Percentiles rank a stretch among this genome's conserved stretches.
These are phyloP conservation scores for Penicillium mononematosum DNA, from an alignment of 495 filamentous ascomycete species.

Conservation along the genomic window DNA sequence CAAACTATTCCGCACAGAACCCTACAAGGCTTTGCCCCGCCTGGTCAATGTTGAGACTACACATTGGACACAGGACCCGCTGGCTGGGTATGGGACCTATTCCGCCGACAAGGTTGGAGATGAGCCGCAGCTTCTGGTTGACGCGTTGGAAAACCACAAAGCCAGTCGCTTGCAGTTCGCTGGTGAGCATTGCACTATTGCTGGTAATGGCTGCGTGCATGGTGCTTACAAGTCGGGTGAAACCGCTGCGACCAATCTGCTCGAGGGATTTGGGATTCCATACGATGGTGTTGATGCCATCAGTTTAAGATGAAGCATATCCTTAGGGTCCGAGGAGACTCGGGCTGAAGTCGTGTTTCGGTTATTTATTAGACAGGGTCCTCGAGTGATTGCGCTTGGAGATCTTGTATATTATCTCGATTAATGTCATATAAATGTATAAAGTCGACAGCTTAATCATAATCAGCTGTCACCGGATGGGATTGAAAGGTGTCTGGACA, in stretches of 20 bases:
- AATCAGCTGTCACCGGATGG: background rate
- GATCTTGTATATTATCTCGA: background rate
- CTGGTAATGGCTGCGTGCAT: conserved; percentile 28
- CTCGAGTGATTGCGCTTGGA: background rate
- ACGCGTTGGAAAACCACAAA: conserved; percentile 21
- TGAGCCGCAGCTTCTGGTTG: conserved; percentile 20
- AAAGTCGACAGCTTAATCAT: background rate
- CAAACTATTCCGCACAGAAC: conserved; percentile 26
- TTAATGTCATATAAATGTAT: background rate
- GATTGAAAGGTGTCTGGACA: background rate
- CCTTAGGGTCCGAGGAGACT: background rate
- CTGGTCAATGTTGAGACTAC: conserved; percentile 27
- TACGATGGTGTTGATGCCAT: conserved; percentile 9
- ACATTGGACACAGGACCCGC: conserved; percentile 29
- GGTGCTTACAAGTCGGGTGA: conserved; percentile 27
- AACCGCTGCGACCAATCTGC: conserved; percentile 23
- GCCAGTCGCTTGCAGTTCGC: conserved; percentile 26
- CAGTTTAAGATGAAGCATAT: background rate
- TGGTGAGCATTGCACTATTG: conserved; percentile 26
- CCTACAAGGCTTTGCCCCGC: conserved; percentile 26
- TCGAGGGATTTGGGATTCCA: conserved; percentile 21
- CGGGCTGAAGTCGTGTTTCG: background rate
- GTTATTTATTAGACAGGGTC: background rate
- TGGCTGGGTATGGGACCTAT: conserved; percentile 27
- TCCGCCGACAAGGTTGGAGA: conserved; percentile 29